Percentiles rank a stretch among this genome's conserved stretches.
Evolutionary conservation across 306 rosid genomes (phyloP).

Genomic region (Quercus bicolor): DNA sequence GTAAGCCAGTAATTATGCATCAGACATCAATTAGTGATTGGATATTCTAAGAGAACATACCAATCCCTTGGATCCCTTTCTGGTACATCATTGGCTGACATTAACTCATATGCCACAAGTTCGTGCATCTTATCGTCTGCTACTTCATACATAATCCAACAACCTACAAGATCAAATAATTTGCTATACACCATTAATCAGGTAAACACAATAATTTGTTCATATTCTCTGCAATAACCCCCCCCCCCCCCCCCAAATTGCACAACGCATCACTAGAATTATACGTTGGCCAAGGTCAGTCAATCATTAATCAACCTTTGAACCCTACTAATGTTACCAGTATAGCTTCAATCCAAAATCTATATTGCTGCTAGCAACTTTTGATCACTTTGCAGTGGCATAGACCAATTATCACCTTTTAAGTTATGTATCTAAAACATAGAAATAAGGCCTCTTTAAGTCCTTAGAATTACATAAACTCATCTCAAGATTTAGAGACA

Average conservation of each 20-base stretch:
- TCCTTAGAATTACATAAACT: background rate
- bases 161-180: constrained; percentile 46
- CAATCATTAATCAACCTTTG: background rate
- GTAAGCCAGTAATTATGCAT: background rate
- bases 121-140: constrained; percentile 50
- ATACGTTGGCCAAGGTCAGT: background rate
- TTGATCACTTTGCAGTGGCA: background rate
- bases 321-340: background rate
- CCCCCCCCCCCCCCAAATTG: too few relatives aligned
- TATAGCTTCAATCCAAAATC: background rate
- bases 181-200: background rate
- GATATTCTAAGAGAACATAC: constrained; percentile 36
- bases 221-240: background rate
- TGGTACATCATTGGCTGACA: constrained; percentile 93
- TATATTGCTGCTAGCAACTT: background rate
- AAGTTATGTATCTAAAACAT: background rate
- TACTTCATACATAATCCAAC: constrained; percentile 70
- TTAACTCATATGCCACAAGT: constrained; percentile 82
- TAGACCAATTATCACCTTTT: background rate
- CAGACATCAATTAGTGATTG: background rate
- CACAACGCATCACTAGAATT: background rate
- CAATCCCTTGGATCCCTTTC: constrained; percentile 98
- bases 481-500: background rate
- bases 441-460: background rate
- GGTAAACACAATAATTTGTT: background rate